Evolutionary conservation across 495 filamentous ascomycete species (phyloP).

Genomic region (Trichoderma erinaceum): DNA sequence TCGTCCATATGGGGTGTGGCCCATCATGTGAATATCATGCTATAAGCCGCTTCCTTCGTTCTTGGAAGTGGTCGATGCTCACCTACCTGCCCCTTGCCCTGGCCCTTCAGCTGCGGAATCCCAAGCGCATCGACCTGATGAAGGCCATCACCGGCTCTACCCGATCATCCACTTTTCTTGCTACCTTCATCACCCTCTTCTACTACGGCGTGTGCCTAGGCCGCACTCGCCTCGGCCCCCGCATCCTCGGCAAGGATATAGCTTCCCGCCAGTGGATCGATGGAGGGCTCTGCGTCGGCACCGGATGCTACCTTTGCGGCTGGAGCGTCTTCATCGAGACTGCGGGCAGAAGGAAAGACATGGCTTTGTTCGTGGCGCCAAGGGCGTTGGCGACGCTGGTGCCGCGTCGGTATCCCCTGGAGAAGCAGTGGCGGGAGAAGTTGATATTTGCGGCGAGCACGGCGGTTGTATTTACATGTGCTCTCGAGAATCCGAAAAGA

Average conservation of each 20-base stretch:
- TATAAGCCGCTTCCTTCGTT: constrained; percentile 57
- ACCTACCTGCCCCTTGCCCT: constrained; percentile 80
- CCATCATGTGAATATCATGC: constrained; percentile 76
- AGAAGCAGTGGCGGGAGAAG: constrained; percentile 72
- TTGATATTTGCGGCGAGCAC: constrained; percentile 65
- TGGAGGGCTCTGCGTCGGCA: constrained; percentile 63
- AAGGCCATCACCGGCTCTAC: constrained; percentile 54
- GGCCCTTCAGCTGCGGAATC: constrained; percentile 52
- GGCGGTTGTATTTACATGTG: constrained; percentile 68
- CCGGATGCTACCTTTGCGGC: constrained; percentile 74
- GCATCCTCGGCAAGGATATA: constrained; percentile 48
- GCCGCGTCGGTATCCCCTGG: constrained; percentile 61
- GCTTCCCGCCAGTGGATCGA: constrained; percentile 40
- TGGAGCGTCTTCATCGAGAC: constrained; percentile 79
- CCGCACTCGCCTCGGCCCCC: constrained; percentile 72
- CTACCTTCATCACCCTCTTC: constrained; percentile 72
- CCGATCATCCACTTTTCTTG: constrained; percentile 78
- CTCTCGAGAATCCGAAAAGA: constrained; percentile 55
- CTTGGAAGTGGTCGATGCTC: constrained; percentile 68
- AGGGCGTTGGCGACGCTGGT: constrained; percentile 71
- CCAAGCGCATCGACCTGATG: constrained; percentile 34
- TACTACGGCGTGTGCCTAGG: constrained; percentile 86
- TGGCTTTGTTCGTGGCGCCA: constrained; percentile 81
- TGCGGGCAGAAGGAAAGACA: constrained; percentile 61
- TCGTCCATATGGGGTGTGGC: constrained; percentile 80